Evolutionary conservation across 768 basidiomycete species (phyloP), one percentile per base, ranked within the genome.

Genomic region (Pleurotus platypus): DNA sequence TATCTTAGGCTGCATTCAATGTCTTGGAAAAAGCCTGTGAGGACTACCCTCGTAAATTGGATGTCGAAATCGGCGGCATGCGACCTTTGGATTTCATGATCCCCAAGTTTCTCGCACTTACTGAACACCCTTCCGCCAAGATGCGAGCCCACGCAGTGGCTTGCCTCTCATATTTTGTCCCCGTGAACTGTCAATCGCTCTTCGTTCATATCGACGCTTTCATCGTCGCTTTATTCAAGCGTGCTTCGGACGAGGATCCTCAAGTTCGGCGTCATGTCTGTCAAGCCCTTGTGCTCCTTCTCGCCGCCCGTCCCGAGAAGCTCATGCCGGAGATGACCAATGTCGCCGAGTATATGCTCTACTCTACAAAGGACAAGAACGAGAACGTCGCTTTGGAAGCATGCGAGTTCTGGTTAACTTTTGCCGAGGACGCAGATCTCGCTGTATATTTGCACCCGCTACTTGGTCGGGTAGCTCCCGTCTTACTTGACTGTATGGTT

Each of bases 351-450:
- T 99, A 97, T 72, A 98, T 99, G 93, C 81, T 98, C 39, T 98
- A 94, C 75, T 96, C 94, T 24, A 98, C 94, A 12, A 94, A 95
- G 73, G 95, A 98, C 78, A 90, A 91, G 74, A 94, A 98, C 70
- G 95, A 98, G 73, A 89, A 88, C 60, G 96, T 94, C 54, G 94
- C 96, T 2, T 79, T 99, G 49, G 97, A 99, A 75, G 97, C 97
- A 20, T 97, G 95, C 80, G 97, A 99, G 78, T 99, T 99, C 72
- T 99, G 97, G 97, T 79, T 99, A 59, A 97, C 95, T 1, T 98
- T 99, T 67, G 95, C 97, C 13, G 97, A 99, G 69, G 94, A 98
- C 63, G 86, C 86, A 39, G 92, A 94, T 49, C 79, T 98, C 20
- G 86, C 86, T 8, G 83, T 85, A 2, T 91, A 89, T 68, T 78